Evolutionary conservation across 768 basidiomycete species (phyloP).

Genomic region (Tulasnella sp.): DNA sequence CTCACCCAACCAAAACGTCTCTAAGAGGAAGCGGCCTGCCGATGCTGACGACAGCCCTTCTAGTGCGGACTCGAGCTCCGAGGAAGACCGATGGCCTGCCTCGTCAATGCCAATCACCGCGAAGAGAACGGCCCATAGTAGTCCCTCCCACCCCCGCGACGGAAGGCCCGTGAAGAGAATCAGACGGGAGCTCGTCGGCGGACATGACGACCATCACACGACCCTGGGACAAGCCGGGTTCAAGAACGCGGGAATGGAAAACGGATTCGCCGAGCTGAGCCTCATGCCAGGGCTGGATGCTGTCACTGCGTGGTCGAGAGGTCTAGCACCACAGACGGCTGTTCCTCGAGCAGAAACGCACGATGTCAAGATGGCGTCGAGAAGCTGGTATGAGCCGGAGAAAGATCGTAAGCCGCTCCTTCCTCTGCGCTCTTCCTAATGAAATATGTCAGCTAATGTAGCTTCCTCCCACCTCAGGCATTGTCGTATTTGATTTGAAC

Average conservation of each 20-base stretch:
- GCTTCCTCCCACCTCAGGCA: slow-evolving; percentile 33
- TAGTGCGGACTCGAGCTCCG: slow-evolving; percentile 7
- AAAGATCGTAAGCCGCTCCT: slow-evolving; percentile 44
- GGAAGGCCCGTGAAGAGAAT: not conserved
- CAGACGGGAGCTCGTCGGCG: not conserved
- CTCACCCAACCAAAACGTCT: not conserved
- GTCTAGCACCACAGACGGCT: not conserved
- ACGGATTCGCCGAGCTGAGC: slow-evolving; percentile 7
- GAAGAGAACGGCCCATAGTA: not conserved
- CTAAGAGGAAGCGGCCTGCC: not conserved
- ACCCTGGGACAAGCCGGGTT: not conserved
- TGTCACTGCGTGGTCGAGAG: not conserved
- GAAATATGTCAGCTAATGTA: slow-evolving; percentile 4
- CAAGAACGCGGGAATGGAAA: slow-evolving; percentile 8
- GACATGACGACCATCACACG: not conserved
- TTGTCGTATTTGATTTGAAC: slow-evolving; percentile 51
- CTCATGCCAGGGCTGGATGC: not conserved
- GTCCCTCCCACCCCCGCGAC: not conserved
- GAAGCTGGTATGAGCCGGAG: slow-evolving; percentile 59
- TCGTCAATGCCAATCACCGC: not conserved
- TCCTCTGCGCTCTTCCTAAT: slow-evolving; percentile 1
- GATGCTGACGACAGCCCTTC: not conserved
- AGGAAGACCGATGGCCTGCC: not conserved
- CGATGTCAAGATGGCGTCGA: slow-evolving; percentile 53
- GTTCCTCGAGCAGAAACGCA: slow-evolving; percentile 20